Base-by-base conservation (phyloP, 352 stramenopile species). In the Phytophthora tubulina region DNA sequence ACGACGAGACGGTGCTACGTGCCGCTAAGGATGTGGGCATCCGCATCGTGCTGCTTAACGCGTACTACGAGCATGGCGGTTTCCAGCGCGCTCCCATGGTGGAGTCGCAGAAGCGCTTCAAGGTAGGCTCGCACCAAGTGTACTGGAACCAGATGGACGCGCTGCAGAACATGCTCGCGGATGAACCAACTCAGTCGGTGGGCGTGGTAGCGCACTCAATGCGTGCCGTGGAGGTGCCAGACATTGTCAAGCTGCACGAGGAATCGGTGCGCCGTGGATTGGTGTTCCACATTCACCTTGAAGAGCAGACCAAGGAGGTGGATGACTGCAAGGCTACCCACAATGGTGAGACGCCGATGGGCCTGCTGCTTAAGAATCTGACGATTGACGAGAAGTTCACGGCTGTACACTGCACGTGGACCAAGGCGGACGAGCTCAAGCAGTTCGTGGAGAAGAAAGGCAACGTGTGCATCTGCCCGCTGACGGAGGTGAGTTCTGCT, bases 201-300 rank as follows among this genome's bases (percentile, higher is more conserved):
- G 86, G 86, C 14, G 86, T 94, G 9, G 86, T 94, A 7, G 84
- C 86, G 0, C 86, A 94, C 71, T 94, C 86, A 55, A 88, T 94
- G 80, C 86, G 86, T 32, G 86, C 86, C 0, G 84, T 92, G 6
- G 80, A 87, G 33, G 59, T 91, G 6, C 62, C 62, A 2, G 84
- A 93, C 53, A 83, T 93, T 36, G 74, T 91, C 17, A 77, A 85
- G 66, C 68, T 93, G 30, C 84, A 93, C 42, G 67, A 91, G 63
- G 84, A 92, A 56, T 92, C 82, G 11, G 82, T 89, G 54, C 72
- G 72, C 31, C 81, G 84, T 44, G 82, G 79, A 3, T 74, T 90
- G n/a, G 80, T 88, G n/a, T 90, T 90, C 58, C 82, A 90, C 67
- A 88, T 90, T 49, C 82, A 90, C 21, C 53, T 89, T n/a, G 81